phyloP scores from a whole-genome alignment of 2,329 filamentous ascomycete genomes.

The Colletotrichum karsti region DNA sequence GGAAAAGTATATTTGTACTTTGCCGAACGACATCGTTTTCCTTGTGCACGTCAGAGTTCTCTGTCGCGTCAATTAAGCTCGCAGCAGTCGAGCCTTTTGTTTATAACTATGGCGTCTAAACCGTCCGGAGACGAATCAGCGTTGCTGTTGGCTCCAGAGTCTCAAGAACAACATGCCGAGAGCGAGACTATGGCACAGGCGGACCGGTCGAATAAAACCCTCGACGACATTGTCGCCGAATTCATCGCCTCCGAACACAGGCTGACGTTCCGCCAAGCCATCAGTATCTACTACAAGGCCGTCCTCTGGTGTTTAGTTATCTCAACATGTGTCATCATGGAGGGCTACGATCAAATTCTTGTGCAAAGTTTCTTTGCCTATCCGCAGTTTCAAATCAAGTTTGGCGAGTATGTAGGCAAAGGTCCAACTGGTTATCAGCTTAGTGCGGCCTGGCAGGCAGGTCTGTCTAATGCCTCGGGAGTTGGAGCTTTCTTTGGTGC shows the following conservation, averaged over 20 bases:
- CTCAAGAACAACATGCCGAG: background rate
- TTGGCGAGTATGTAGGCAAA: conserved; percentile 32
- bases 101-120: no score
- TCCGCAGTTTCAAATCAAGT: conserved; percentile 38
- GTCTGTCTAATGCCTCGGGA: conserved; percentile 46
- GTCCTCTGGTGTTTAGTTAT: background rate
- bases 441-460: conserved; percentile 53
- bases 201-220: background rate
- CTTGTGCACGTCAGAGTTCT: no score
- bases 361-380: conserved; percentile 37
- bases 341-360: conserved; percentile 30
- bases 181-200: background rate
- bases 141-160: background rate
- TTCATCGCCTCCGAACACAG: background rate
- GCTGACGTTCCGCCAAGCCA: background rate
- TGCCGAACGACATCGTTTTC: no score
- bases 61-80: no score
- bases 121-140: background rate
- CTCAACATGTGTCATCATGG: conserved; percentile 1
- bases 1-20: no score
- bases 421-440: conserved; percentile 38
- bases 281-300: background rate
- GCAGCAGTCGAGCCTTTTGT: no score
- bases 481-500: conserved; percentile 55
- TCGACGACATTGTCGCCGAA: background rate